Evolutionary conservation across 75 land plant species (phyloP).

Genomic region (Picea glauca): DNA sequence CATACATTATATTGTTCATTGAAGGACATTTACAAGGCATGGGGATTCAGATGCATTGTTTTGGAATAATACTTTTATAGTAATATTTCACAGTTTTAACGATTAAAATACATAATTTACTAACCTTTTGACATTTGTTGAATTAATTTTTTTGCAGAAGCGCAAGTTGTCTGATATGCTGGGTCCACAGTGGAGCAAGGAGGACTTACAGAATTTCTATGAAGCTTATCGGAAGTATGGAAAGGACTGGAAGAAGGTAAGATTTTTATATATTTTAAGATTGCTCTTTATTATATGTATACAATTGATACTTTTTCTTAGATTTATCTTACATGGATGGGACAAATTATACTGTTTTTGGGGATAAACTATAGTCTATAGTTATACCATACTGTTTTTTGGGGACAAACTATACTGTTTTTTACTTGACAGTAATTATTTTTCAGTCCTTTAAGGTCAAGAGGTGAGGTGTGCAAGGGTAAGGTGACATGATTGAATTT

Average conservation of each 20-base stretch:
- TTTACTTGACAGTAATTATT: neutral
- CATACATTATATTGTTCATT: too few relatives aligned
- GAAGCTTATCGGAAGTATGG: constrained; percentile 84
- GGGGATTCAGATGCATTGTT: too few relatives aligned
- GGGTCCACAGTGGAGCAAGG: constrained; percentile 90
- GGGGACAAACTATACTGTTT: neutral
- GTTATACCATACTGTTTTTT: neutral
- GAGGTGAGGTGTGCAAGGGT: neutral
- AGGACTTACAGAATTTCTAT: constrained; percentile 80
- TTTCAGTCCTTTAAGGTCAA: neutral
- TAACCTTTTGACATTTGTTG: too few relatives aligned
- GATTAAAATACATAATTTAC: too few relatives aligned
- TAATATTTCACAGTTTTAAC: too few relatives aligned
- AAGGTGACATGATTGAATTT: neutral
- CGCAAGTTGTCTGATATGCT: constrained; percentile 77
- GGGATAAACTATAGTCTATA: neutral
- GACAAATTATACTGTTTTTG: neutral
- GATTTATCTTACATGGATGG: neutral
- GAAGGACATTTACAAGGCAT: too few relatives aligned
- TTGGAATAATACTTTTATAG: too few relatives aligned
- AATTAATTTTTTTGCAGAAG: constrained; percentile 32
- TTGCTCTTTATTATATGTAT: neutral
- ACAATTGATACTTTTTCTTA: neutral
- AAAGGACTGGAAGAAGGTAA: constrained; percentile 93
- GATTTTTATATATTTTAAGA: neutral